phyloP scores from a whole-genome alignment of 116 monocot genomes.

The Thalassia testudinum region DNA sequence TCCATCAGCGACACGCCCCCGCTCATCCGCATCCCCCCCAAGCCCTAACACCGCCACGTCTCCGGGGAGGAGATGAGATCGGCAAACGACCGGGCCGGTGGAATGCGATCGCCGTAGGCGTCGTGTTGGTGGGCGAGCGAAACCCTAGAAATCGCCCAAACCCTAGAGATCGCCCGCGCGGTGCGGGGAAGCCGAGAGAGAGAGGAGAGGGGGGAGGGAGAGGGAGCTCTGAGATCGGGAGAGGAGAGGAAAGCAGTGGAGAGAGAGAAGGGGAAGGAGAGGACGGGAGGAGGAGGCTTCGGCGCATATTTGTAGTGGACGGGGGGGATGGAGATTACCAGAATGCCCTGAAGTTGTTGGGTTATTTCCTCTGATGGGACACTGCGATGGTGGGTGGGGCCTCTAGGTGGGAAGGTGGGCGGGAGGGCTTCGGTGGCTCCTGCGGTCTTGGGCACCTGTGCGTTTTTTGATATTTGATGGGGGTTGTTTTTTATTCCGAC shows the following conservation, averaged over 20 bases:
- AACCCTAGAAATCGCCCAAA: background rate
- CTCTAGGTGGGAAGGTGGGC: too few relatives aligned
- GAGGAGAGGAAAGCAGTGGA: background rate
- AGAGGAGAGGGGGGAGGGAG: background rate
- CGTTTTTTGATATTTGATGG: too few relatives aligned
- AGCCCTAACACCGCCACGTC: background rate
- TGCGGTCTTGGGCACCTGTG: too few relatives aligned
- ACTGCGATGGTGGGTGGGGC: too few relatives aligned
- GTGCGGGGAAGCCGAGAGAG: background rate
- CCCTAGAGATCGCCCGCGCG: background rate
- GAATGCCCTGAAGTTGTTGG: too few relatives aligned
- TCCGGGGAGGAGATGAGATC: background rate
- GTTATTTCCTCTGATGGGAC: too few relatives aligned
- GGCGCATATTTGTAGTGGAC: too few relatives aligned
- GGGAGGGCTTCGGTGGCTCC: too few relatives aligned
- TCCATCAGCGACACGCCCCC: constrained; percentile 20
- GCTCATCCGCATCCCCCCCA: constrained; percentile 16
- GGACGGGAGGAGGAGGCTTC: background rate
- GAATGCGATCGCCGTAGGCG: background rate
- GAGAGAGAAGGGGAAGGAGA: background rate
- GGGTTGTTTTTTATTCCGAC: too few relatives aligned
- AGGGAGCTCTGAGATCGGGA: background rate
- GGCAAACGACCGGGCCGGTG: background rate
- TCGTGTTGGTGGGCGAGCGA: background rate
- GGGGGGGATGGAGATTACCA: too few relatives aligned